Percentiles rank a stretch among this genome's conserved stretches.
Evolutionary conservation across 2,329 filamentous ascomycete genomes (phyloP).

Genomic region (Arachnomyces sp.): DNA sequence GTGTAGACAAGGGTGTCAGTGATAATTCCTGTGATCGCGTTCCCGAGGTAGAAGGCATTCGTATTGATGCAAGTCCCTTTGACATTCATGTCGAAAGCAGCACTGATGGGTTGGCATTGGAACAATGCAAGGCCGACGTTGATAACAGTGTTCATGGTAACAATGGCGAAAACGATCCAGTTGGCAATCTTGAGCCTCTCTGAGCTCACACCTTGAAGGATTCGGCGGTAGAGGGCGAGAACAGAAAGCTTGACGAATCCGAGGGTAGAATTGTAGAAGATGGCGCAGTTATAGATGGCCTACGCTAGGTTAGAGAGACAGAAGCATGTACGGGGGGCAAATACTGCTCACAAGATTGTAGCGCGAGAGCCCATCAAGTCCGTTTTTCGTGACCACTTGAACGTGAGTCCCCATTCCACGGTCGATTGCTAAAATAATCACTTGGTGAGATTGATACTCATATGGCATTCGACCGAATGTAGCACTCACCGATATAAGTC

Average conservation of each 20-base stretch:
- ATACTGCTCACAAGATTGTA: slow-evolving; percentile 1
- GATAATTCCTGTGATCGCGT: slow-evolving; percentile 3
- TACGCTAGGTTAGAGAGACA: neutral
- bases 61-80: neutral
- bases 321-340: neutral
- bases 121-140: slow-evolving; percentile 2
- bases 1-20: slow-evolving; percentile 3
- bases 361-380: neutral
- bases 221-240: slow-evolving; percentile 1
- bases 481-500: slow-evolving; percentile 1
- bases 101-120: slow-evolving; percentile 1
- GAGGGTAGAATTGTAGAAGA: slow-evolving; percentile 2
- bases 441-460: neutral
- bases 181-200: neutral
- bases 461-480: no score
- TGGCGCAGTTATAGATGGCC: slow-evolving; percentile 2
- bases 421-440: neutral
- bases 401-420: slow-evolving; percentile 3
- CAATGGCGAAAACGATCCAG: slow-evolving; percentile 1
- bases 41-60: slow-evolving; percentile 3
- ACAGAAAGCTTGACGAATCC: slow-evolving; percentile 4
- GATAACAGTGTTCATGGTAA: neutral
- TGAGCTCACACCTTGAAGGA: neutral
- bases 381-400: neutral
- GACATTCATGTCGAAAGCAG: neutral